Base-by-base conservation (phyloP, 139 green algal genomes). In the Gonium pectorale region DNA sequence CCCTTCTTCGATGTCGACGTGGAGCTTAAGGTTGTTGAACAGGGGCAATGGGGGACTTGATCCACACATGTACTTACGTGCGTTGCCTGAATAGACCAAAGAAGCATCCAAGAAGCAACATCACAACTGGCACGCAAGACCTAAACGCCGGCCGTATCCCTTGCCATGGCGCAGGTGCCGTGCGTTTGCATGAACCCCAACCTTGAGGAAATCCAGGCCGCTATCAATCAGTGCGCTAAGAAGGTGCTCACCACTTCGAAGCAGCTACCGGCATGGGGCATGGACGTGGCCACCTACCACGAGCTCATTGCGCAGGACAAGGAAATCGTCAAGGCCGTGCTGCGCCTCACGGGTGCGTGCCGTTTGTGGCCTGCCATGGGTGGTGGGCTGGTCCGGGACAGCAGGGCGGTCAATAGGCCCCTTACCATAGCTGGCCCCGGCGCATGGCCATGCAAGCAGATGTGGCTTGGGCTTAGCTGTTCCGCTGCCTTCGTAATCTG, bases 1-100 rank as follows among this genome's bases (percentile, higher is more conserved):
- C 95, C 95, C 41, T 96, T 98, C 89, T 97, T 98, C 78, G 91
- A 97, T 54, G 95, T 97, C 62, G 94, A 98, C 74, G 94, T 99
- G 29, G 92, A 98, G 92, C 94, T 99, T 51, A 95, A 93, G 72
- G 92, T 94, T n/a, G n/a, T n/a, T n/a, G n/a, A n/a, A 26, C 49
- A 17, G 17, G 49, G 13, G 49, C 17, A 56, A 56, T 17, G 49
- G 49, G 13, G 49, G 49, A 56, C 13, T 56, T 56, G 49, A 13
- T 26, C 49, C 49, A 17, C 49, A 26, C 49, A 56, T 17, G 17
- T n/a, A n/a, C n/a, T n/a, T n/a, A n/a, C n/a, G n/a, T n/a, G n/a
- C n/a, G n/a, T n/a, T n/a, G n/a, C n/a, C n/a, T n/a, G n/a, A n/a
- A n/a, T n/a, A n/a, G n/a, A n/a, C n/a, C n/a, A n/a, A n/a, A n/a